Conservation (phyloP, 306 rosid genomes). For the Rosa persica region DNA sequence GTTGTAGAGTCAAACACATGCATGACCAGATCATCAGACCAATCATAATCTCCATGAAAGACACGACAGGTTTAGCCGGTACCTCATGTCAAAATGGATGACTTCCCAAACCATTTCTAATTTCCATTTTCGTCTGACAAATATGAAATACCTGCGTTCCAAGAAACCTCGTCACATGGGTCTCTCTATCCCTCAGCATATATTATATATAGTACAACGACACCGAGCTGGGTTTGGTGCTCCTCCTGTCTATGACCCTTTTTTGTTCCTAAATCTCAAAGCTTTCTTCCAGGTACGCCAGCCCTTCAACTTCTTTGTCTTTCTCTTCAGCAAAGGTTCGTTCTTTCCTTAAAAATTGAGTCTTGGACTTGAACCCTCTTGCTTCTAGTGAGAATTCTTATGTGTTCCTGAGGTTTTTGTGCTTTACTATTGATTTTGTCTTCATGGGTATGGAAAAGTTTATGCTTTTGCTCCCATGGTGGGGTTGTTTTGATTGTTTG, state of each 20-base stretch:
- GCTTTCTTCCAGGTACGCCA: constrained; percentile 9
- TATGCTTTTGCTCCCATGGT: neutral
- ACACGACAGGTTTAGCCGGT: too few species aligned
- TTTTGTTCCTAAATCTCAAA: neutral
- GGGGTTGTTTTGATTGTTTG: neutral
- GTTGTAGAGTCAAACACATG: too few species aligned
- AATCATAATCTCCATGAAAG: too few species aligned
- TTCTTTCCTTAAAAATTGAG: constrained; percentile 10
- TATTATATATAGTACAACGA: neutral
- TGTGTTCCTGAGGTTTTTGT: constrained; percentile 18
- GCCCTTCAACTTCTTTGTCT: neutral
- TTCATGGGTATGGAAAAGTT: neutral
- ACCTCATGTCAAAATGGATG: too few species aligned
- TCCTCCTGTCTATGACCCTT: neutral
- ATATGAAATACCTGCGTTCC: too few species aligned
- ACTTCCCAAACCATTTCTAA: too few species aligned
- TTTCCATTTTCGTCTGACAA: too few species aligned
- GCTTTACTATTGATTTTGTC: neutral
- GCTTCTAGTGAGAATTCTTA: neutral
- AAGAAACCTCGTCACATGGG: too few species aligned
- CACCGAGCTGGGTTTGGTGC: neutral
- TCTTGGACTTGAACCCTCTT: neutral
- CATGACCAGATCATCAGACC: too few species aligned
- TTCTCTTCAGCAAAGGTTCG: neutral
- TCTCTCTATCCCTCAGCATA: neutral